These are phyloP conservation scores for Friedmanniomyces simplex DNA, from an alignment of 495 filamentous ascomycete species.

Conservation along the genomic window DNA sequence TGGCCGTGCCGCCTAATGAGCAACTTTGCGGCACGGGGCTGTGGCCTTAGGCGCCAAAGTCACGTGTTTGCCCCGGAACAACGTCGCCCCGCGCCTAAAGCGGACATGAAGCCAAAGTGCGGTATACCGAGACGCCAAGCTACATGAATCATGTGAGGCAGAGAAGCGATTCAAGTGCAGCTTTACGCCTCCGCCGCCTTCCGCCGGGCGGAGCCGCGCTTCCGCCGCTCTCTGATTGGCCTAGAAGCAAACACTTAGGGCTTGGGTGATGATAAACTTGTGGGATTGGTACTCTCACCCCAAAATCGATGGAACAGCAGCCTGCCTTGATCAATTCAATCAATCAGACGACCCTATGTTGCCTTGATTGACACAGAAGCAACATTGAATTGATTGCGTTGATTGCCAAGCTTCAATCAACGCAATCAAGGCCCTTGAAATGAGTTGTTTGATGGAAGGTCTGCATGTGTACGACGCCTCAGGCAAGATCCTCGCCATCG, in stretches of 20 bases:
- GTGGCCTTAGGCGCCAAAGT: no score
- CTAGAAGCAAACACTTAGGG: background rate
- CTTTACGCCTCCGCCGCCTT: background rate
- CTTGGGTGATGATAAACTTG: no score
- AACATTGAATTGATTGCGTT: background rate
- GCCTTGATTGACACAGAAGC: background rate
- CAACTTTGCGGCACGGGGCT: no score
- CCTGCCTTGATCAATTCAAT: background rate
- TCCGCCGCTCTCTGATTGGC: background rate
- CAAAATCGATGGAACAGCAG: no score
- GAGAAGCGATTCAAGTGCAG: background rate
- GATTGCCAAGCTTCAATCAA: background rate
- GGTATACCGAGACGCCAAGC: no score
- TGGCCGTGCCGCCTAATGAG: no score
- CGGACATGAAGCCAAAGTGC: no score
- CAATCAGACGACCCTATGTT: background rate
- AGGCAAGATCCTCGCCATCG: no score
- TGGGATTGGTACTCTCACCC: no score
- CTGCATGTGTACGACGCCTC: no score
- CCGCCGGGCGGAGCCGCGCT: background rate
- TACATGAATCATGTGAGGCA: background rate
- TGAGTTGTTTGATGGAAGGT: background rate
- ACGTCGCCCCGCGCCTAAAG: no score
- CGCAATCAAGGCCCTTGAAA: background rate
- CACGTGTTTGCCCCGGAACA: no score